Evolutionary conservation across 1,284 basidiomycete species (phyloP), one percentile per base, ranked within the genome.

Genomic region (Marasmius fiardii): DNA sequence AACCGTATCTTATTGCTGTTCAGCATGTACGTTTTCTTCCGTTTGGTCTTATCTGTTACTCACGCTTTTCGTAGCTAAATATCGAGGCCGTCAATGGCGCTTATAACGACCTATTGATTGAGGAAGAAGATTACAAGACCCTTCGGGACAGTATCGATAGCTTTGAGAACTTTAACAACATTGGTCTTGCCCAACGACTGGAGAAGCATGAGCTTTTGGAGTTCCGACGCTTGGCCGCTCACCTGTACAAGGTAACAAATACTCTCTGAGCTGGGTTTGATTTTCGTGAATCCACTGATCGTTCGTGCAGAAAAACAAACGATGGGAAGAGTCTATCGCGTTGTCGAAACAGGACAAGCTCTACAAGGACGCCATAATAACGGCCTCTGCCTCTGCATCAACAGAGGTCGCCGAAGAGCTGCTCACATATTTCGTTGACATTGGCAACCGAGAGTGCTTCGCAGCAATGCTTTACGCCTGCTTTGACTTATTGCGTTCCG

Each of bases 121-220:
- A 99, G 72, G 97, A 99, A 73, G 97, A 99, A 73, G 96, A 99
- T 71, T 95, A 94, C 77, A 94, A 96, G 72, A 98, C 95, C 1
- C 82, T 99, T 8, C 88, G 97, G 12, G 94, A 94, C 68, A 95
- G 92, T 21, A 94, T 99, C 60, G 95, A 98, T 73, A 94, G 93
- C 69, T 95, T 96, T 67, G 95, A 98, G 74, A 98, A 97, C 75
- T 99, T 98, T 78, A 93, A 99, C 74, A 93, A 93, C 60, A 86
- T 95, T 61, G 82, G 78, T 48, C 85, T 99, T 28, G 96, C 97
- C 2, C 82, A 84, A 64, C 83, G 92, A 48, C 74, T 99, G 57
- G 93, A 98, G 74, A 86, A 84, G 63, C 95, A 98, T 69, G 92
- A 92, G 57, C 80, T 99, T 43, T 81, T 99, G 37, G 97, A 99